Percentiles rank a stretch among this genome's conserved stretches.
phyloP scores from a whole-genome alignment of 805 yeast genomes.

The Candida ascalaphidarum region DNA sequence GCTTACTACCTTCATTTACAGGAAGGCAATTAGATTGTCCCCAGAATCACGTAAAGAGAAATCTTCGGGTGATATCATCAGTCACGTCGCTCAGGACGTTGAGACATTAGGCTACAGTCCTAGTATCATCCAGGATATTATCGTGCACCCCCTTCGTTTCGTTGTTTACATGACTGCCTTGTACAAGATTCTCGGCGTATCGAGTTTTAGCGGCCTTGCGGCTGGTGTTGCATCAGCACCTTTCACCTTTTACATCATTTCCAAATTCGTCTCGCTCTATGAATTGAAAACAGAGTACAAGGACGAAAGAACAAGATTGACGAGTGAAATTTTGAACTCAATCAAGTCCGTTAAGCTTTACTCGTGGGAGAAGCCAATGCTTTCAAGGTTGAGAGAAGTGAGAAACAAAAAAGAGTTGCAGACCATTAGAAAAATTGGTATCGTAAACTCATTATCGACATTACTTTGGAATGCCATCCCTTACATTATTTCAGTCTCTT shows the following conservation, averaged over 20 bases:
- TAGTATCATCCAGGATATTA: no score
- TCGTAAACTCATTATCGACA: constrained; percentile 4
- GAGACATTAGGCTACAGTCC: constrained; percentile 3
- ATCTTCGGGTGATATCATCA: constrained; percentile 25
- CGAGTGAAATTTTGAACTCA: constrained; percentile 13
- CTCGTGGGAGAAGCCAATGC: constrained; percentile 19
- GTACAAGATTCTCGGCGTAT: constrained; percentile 14
- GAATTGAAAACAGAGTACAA: constrained; percentile 9
- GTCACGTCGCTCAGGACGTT: constrained; percentile 23
- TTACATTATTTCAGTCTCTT: constrained; percentile 13
- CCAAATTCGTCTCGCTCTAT: constrained; percentile 8
- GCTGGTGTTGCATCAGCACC: constrained; percentile 11
- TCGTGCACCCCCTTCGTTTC: no score
- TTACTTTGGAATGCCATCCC: constrained; percentile 19
- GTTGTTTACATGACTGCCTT: constrained; percentile 7
- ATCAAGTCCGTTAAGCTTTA: constrained; percentile 18
- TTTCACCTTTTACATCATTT: constrained; percentile 9
- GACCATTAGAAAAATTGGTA: constrained; percentile 8
- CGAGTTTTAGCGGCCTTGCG: no score
- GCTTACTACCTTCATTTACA: constrained; percentile 16
- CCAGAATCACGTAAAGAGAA: constrained; percentile 23
- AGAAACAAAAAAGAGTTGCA: constrained; percentile 13
- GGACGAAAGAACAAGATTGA: constrained; percentile 12
- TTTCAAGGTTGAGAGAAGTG: constrained; percentile 9
- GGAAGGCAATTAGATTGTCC: constrained; percentile 19